Evolutionary conservation across 1,284 basidiomycete species (phyloP), one percentile per base, ranked within the genome.

Genomic region (Cryptococcus sp.): DNA sequence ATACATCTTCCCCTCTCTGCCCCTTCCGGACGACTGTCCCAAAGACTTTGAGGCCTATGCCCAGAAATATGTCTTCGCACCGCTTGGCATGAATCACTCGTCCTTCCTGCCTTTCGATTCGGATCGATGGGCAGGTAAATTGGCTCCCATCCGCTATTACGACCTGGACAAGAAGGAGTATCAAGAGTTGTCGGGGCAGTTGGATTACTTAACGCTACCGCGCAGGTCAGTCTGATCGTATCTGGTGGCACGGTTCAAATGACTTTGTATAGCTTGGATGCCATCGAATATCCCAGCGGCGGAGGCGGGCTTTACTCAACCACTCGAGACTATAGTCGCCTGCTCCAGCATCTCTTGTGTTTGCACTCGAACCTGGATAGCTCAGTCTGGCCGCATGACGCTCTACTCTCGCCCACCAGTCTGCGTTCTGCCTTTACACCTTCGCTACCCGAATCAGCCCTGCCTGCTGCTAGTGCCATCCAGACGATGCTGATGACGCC

Each of bases 271-370:
- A n/a, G 16, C 41, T 43, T 43, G 41, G 13, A 43, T 20, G 71
- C 69, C 20, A 70, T 75, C 40, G 71, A 75, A 43, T 73, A 73
- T 54, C 69, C 70, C 1, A 69, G 63, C 40, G 69, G 61, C 3
- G 73, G 73, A 17, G 73, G 73, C 13, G 73, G 71, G 1, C 60
- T 73, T 40, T 75, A 68, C 61, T 66, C 66, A 8, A 68, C 57
- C 2, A 59, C 63, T 0, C 10, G 53, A 1, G 70, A 75, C 56
- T 75, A 73, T 50, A 56, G 60, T 20, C 49, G 19, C 4, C 59
- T 73, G 13, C 69, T 75, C 3, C 66, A 65, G 25, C 63, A 73
- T 51, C 55, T 75, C 2, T 62, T 71, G 3, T 5, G 41, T 5
- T 39, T 19, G 23, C 50, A 52, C 39, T 22, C 27, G 10, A 30